phyloP scores from a whole-genome alignment of 768 basidiomycete species.

The Panaeolus cyanescens region DNA sequence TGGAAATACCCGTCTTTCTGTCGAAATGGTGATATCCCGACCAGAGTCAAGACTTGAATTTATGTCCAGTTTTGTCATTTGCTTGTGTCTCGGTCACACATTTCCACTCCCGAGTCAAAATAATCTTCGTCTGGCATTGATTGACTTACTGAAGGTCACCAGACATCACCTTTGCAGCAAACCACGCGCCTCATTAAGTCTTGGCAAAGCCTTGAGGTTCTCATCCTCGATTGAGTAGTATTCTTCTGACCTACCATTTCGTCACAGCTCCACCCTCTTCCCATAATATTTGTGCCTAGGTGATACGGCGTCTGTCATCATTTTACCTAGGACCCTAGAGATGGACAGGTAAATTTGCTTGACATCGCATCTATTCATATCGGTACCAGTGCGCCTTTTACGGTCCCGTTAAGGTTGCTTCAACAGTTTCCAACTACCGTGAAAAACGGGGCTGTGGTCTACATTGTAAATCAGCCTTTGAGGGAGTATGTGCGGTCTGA shows the following conservation, averaged over 20 bases:
- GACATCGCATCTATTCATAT: background rate
- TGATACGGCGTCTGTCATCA: background rate
- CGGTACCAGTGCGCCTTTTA: background rate
- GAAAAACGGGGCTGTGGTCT: background rate
- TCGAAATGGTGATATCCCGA: background rate
- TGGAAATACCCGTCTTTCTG: background rate
- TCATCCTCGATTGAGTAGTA: background rate
- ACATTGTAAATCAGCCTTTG: background rate
- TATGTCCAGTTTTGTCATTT: background rate
- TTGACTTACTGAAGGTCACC: background rate
- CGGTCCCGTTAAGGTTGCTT: background rate
- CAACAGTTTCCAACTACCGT: background rate
- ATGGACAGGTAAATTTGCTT: background rate
- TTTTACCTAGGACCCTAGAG: constrained; percentile 2
- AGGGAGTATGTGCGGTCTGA: background rate
- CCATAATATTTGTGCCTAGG: background rate
- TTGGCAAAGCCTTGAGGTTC: background rate
- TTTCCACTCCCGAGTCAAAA: background rate
- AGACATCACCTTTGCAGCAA: background rate
- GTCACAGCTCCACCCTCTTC: background rate
- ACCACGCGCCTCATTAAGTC: background rate
- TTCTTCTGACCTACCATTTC: background rate
- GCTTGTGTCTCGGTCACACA: background rate
- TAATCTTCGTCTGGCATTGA: too few relatives aligned
- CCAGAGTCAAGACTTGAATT: background rate